Conservation (phyloP, 2,329 filamentous ascomycete genomes). For the Cladosporium sp. region DNA sequence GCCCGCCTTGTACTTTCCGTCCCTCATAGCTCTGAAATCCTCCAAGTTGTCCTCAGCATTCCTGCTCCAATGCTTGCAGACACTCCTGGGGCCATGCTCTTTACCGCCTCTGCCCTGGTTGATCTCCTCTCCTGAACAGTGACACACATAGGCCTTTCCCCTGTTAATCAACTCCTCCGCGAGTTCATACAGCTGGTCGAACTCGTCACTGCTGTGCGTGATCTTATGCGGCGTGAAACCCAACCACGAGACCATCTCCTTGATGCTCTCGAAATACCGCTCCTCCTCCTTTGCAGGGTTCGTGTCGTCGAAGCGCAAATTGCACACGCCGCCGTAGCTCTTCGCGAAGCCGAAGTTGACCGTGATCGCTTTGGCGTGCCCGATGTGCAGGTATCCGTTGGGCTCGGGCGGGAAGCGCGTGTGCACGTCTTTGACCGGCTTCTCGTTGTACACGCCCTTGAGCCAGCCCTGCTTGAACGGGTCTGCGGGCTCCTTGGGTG, state of each 20-base stretch:
- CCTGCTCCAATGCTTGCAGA: constrained; percentile 73
- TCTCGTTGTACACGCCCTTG: constrained; percentile 45
- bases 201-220: constrained; percentile 88
- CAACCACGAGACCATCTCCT: constrained; percentile 82
- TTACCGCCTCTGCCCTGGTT: constrained; percentile 80
- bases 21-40: constrained; percentile 85
- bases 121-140: constrained; percentile 76
- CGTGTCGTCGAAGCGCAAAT: constrained; percentile 84
- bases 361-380: constrained; percentile 90
- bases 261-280: constrained; percentile 80
- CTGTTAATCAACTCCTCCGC: constrained; percentile 75
- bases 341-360: constrained; percentile 94
- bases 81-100: constrained; percentile 62
- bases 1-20: constrained; percentile 80
- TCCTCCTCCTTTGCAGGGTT: constrained; percentile 93
- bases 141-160: constrained; percentile 73
- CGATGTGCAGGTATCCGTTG: constrained; percentile 89
- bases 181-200: constrained; percentile 77
- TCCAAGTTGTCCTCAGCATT: constrained; percentile 67
- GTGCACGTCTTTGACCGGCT: constrained; percentile 40
- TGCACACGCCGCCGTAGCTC: constrained; percentile 71
- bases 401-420: constrained; percentile 55
- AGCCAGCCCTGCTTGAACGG: constrained; percentile 47
- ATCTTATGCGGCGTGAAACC: constrained; percentile 72
- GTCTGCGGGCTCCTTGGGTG: constrained; percentile 36